These are phyloP conservation scores for Triticum timopheevii DNA, from an alignment of 176 grass and related monocot genomes.

Conservation along the genomic window DNA sequence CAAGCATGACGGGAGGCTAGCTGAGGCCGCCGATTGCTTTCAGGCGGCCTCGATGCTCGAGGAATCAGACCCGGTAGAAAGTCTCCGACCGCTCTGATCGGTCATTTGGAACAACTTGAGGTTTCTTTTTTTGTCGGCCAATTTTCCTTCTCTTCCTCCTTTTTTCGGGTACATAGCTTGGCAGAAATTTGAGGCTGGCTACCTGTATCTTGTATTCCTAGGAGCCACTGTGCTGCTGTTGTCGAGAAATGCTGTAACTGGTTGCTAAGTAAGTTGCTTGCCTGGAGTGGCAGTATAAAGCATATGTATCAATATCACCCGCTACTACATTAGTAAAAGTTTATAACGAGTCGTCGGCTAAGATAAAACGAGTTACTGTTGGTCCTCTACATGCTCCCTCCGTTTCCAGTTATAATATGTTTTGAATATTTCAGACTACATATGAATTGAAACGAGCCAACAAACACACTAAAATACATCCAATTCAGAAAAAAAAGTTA, in stretches of 20 bases:
- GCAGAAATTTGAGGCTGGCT: conserved; percentile 19
- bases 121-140: conserved; percentile 21
- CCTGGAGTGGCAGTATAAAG: not conserved
- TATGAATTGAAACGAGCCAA: too few relatives aligned
- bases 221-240: conserved; percentile 4
- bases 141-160: conserved; percentile 1
- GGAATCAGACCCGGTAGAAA: conserved; percentile 87
- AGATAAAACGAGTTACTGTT: not conserved
- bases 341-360: not conserved
- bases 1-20: conserved; percentile 63
- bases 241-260: conserved; percentile 34
- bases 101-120: conserved; percentile 1
- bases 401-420: too few relatives aligned
- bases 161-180: conserved; percentile 45
- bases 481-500: too few relatives aligned
- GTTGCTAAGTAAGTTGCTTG: conserved; percentile 15
- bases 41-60: conserved; percentile 82
- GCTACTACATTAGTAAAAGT: conserved; percentile 5
- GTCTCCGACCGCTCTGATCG: conserved; percentile 61
- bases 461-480: too few relatives aligned
- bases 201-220: conserved; percentile 21
- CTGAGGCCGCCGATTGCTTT: conserved; percentile 89
- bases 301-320: conserved; percentile 1
- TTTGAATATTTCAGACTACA: too few relatives aligned
- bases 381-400: not conserved